These are phyloP conservation scores for Beauveria medogensis DNA, from an alignment of 2,329 filamentous ascomycete species.

Conservation along the genomic window DNA sequence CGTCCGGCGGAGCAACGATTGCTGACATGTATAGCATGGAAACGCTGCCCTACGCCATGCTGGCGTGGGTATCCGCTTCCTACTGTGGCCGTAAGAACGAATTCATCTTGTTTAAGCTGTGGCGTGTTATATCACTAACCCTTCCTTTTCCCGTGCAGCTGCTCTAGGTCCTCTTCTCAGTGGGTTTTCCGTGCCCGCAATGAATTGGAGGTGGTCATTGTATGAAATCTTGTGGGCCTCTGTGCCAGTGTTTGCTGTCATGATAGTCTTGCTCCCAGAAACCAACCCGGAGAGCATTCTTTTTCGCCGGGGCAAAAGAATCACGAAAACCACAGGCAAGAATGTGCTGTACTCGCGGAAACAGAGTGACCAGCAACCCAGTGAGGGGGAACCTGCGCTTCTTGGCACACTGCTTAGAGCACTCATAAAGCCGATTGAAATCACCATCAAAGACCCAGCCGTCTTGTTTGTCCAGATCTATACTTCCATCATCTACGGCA, in stretches of 20 bases:
- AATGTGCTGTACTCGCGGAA: conserved; percentile 49
- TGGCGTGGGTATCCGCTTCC: conserved; percentile 48
- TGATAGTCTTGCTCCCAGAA: conserved; percentile 58
- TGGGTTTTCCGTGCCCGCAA: conserved; percentile 49
- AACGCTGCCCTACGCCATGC: conserved; percentile 49
- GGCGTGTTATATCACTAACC: too few species aligned
- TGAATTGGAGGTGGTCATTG: conserved; percentile 55
- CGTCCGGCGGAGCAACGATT: conserved; percentile 46
- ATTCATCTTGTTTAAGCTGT: too few species aligned
- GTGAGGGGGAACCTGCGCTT: conserved; percentile 38
- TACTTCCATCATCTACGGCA: conserved; percentile 52
- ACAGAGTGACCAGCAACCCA: conserved; percentile 52
- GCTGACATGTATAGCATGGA: conserved; percentile 47
- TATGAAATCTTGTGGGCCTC: conserved; percentile 59
- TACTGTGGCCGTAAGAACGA: conserved; percentile 34
- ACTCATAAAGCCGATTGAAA: conserved; percentile 52
- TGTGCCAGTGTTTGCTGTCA: conserved; percentile 48
- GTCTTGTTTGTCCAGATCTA: conserved; percentile 56
- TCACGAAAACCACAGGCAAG: conserved; percentile 52
- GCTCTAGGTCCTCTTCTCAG: conserved; percentile 54
- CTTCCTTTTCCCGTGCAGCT: conserved; percentile 21
- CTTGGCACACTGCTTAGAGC: conserved; percentile 35
- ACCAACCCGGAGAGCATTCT: conserved; percentile 53
- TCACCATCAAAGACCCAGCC: conserved; percentile 53
- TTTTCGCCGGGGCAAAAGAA: conserved; percentile 49